Percentiles rank a stretch among this genome's conserved stretches.
Evolutionary conservation across 371 early-diverging fungal genomes (phyloP).

Genomic region (Mucor piriformis): DNA sequence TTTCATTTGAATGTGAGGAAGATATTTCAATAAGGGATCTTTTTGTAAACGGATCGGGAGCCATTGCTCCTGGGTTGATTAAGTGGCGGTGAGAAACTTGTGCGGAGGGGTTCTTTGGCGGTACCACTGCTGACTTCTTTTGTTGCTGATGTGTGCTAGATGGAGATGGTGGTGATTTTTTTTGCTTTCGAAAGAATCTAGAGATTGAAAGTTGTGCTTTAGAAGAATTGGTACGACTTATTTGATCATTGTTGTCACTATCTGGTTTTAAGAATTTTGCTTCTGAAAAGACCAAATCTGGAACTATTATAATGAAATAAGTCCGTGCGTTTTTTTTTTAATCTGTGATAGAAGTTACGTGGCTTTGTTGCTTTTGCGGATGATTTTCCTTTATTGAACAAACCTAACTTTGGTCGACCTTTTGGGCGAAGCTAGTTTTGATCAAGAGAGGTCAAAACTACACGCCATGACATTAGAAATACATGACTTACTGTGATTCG

Average conservation of each 20-base stretch:
- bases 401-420: constrained; percentile 19
- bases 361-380: constrained; percentile 28
- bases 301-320: neutral
- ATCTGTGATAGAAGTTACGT: constrained; percentile 5
- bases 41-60: neutral
- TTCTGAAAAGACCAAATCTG: constrained; percentile 31
- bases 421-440: too few relatives aligned
- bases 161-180: neutral
- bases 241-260: too few relatives aligned
- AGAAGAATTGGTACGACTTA: neutral
- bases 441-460: too few relatives aligned
- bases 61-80: too few relatives aligned
- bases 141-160: too few relatives aligned
- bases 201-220: constrained; percentile 1
- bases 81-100: too few relatives aligned
- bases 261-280: constrained; percentile 11
- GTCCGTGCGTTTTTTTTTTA: constrained; percentile 1
- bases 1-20: constrained; percentile 1
- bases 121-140: too few relatives aligned
- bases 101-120: too few relatives aligned
- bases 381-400: constrained; percentile 44
- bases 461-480: too few relatives aligned
- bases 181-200: neutral
- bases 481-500: constrained; percentile 36
- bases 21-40: neutral